Percentiles rank a stretch among this genome's conserved stretches.
These are phyloP conservation scores for Adansonia gregorii DNA, from an alignment of 441 rosid species.

Conservation along the genomic window DNA sequence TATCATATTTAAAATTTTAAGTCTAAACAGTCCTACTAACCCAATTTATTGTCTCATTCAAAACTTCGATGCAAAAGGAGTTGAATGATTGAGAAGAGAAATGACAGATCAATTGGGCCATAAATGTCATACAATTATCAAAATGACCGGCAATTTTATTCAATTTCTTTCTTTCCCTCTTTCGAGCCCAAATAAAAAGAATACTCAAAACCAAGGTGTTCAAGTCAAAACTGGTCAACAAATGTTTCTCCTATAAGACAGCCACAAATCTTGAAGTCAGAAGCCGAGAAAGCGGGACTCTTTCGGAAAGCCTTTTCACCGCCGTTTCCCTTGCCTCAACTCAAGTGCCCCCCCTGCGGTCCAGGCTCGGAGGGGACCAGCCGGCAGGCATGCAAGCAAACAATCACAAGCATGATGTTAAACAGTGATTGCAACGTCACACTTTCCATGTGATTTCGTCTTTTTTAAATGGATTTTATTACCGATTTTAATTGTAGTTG, in stretches of 20 bases:
- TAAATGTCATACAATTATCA: background rate
- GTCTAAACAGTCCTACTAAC: too few species aligned
- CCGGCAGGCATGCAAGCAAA: background rate
- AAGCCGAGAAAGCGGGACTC: background rate
- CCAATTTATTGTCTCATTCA: background rate
- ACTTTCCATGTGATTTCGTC: too few species aligned
- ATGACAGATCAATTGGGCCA: background rate
- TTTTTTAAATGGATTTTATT: too few species aligned
- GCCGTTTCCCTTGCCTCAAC: background rate
- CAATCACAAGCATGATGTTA: background rate
- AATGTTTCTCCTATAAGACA: background rate
- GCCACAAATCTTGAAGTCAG: slow-evolving; percentile 7
- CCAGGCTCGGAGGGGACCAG: background rate
- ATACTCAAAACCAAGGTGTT: background rate
- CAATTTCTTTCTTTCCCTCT: background rate
- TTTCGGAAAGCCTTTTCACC: background rate
- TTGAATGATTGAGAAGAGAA: background rate
- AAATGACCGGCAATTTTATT: background rate
- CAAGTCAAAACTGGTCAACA: background rate
- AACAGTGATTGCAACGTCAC: background rate
- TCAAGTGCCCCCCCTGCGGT: too few species aligned
- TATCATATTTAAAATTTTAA: too few species aligned
- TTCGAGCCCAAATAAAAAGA: background rate
- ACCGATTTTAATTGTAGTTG: too few species aligned
- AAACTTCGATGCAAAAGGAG: background rate